Evolutionary conservation across 148 eudicot genomes (phyloP).

Genomic region (Silene latifolia): DNA sequence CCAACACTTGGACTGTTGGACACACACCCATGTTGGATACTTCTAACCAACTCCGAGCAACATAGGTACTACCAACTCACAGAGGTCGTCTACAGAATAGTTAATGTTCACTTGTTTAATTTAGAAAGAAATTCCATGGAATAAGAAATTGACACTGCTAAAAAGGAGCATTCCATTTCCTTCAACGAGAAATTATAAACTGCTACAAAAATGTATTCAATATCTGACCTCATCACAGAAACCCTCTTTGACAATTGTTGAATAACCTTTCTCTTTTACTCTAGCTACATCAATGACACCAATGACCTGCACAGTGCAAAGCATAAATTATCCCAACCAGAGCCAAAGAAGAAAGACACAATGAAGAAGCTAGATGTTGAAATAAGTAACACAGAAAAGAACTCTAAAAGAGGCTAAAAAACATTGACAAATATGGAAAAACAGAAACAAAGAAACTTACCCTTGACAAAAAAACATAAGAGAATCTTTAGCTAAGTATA

Average conservation of each 20-base stretch:
- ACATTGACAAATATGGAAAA: neutral
- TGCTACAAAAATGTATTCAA: conserved; percentile 6
- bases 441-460: neutral
- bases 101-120: no score
- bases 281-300: conserved; percentile 83
- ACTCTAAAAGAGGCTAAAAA: neutral
- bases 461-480: neutral
- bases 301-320: conserved; percentile 53
- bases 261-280: conserved; percentile 85
- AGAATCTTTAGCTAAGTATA: neutral
- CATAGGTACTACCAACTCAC: no score
- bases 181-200: conserved; percentile 8
- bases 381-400: neutral
- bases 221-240: conserved; percentile 91
- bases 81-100: no score
- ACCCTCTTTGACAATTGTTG: conserved; percentile 78
- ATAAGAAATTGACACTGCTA: neutral
- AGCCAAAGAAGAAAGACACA: neutral
- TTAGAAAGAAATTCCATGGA: no score
- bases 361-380: neutral
- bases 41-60: no score
- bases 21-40: no score
- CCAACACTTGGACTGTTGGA: no score
- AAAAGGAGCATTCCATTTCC: neutral
- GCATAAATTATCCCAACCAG: neutral